These are phyloP conservation scores for Ophiostoma ips DNA, from an alignment of 2,329 filamentous ascomycete genomes.

Conservation along the genomic window DNA sequence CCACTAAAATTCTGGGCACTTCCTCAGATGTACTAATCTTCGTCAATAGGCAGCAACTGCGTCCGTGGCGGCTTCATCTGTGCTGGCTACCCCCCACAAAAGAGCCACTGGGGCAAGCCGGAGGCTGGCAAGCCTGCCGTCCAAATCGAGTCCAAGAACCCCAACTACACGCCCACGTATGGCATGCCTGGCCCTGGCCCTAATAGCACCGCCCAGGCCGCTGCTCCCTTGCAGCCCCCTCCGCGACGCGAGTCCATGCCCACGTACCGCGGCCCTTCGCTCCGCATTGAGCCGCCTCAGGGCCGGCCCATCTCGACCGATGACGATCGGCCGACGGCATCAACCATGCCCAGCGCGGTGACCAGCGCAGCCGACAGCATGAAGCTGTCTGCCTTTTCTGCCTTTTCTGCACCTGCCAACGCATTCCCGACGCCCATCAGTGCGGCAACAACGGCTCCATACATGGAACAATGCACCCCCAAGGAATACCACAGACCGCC, in stretches of 20 bases:
- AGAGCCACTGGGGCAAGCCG: constrained; percentile 65
- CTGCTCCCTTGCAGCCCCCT: constrained; percentile 10
- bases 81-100: constrained; percentile 74
- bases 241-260: constrained; percentile 43
- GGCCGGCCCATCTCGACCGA: constrained; percentile 40
- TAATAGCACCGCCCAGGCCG: constrained; percentile 13
- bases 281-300: constrained; percentile 50
- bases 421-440: constrained; percentile 50
- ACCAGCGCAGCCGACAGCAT: constrained; percentile 39
- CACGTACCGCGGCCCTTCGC: constrained; percentile 45
- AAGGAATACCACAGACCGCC: constrained; percentile 46
- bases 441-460: constrained; percentile 30
- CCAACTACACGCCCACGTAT: constrained; percentile 47
- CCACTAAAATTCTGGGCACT: no score
- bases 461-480: constrained; percentile 28
- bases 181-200: constrained; percentile 31
- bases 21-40: no score
- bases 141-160: constrained; percentile 73
- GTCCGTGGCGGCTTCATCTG: constrained; percentile 80
- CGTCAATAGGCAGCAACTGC: constrained; percentile 66
- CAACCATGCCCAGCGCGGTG: constrained; percentile 42
- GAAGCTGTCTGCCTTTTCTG: constrained; percentile 44
- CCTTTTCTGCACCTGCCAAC: constrained; percentile 35
- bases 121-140: constrained; percentile 53
- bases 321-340: constrained; percentile 45